Percentiles rank a stretch among this genome's conserved stretches.
Evolutionary conservation across 2,329 filamentous ascomycete species (phyloP).

Genomic region (Ascocoryne sarcoides): DNA sequence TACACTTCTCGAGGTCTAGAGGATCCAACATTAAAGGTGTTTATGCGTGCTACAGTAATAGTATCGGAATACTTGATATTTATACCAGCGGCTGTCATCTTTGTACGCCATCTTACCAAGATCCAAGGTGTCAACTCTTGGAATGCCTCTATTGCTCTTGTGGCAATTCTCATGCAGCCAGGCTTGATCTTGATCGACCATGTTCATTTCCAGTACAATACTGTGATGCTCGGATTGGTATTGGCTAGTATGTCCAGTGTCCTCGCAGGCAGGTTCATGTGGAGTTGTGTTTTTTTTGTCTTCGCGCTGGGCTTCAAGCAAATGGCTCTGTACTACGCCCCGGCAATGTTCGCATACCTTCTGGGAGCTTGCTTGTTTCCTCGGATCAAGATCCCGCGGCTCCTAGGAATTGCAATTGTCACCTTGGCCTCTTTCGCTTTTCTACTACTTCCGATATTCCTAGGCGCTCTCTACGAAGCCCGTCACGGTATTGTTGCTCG

Average conservation of each 20-base stretch:
- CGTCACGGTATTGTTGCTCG: slow-evolving; percentile 52
- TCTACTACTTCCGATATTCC: slow-evolving; percentile 65
- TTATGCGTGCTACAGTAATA: slow-evolving; percentile 89
- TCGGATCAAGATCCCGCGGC: slow-evolving; percentile 53
- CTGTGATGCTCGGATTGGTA: slow-evolving; percentile 91
- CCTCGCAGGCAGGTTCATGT: slow-evolving; percentile 73
- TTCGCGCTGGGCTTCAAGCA: slow-evolving; percentile 95
- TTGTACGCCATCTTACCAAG: slow-evolving; percentile 71
- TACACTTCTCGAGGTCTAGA: slow-evolving; percentile 75
- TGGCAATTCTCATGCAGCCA: slow-evolving; percentile 88
- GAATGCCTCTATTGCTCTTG: slow-evolving; percentile 76
- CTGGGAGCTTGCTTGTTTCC: slow-evolving; percentile 80
- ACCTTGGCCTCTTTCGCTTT: slow-evolving; percentile 67
- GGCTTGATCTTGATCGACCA: slow-evolving; percentile 88
- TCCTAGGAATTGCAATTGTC: slow-evolving; percentile 65
- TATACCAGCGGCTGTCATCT: slow-evolving; percentile 76
- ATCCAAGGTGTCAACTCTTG: slow-evolving; percentile 70
- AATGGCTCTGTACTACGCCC: slow-evolving; percentile 97
- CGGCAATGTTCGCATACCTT: slow-evolving; percentile 84
- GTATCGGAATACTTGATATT: slow-evolving; percentile 87
- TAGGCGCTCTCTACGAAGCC: slow-evolving; percentile 62
- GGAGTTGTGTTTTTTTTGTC: slow-evolving; percentile 91
- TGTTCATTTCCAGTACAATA: slow-evolving; percentile 96
- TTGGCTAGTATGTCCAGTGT: slow-evolving; percentile 83
- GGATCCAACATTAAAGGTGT: slow-evolving; percentile 74